A percentile compares a stretch with the other conserved stretches of the same genome.
phyloP scores from a whole-genome alignment of 2,329 filamentous ascomycete genomes.

The Akanthomyces muscarius region DNA sequence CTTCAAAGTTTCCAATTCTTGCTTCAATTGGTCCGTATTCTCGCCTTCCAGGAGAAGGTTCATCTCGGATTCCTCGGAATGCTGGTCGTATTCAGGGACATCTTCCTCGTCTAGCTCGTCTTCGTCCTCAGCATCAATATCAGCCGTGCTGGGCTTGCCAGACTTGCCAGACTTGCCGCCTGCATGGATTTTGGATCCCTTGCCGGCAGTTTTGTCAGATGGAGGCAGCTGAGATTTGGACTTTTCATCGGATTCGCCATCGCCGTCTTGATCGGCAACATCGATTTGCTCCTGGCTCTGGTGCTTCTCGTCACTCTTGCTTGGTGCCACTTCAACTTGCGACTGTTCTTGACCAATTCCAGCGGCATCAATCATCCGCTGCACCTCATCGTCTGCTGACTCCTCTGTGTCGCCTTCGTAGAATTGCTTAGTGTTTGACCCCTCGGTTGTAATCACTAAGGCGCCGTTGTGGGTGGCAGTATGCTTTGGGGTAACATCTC shows the following conservation, averaged over 20 bases:
- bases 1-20: conserved; percentile 29
- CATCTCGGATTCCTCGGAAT: conserved; percentile 13
- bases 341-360: not conserved
- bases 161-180: not conserved
- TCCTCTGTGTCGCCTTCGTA: not conserved
- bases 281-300: not conserved
- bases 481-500: not conserved
- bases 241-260: not conserved
- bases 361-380: not conserved
- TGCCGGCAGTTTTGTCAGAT: not conserved
- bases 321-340: not conserved
- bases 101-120: conserved; percentile 17
- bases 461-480: not conserved
- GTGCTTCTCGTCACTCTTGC: not conserved
- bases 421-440: not conserved
- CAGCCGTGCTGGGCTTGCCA: not conserved
- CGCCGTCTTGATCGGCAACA: not conserved
- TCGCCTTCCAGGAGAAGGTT: conserved; percentile 23
- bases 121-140: conserved; percentile 11
- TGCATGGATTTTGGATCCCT: not conserved
- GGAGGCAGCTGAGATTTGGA: not conserved
- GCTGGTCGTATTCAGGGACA: conserved; percentile 18
- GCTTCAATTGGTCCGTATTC: conserved; percentile 28
- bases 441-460: not conserved
- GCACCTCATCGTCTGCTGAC: not conserved